phyloP scores from a whole-genome alignment of 345 rosid genomes.

The Hibiscus tridactylites region DNA sequence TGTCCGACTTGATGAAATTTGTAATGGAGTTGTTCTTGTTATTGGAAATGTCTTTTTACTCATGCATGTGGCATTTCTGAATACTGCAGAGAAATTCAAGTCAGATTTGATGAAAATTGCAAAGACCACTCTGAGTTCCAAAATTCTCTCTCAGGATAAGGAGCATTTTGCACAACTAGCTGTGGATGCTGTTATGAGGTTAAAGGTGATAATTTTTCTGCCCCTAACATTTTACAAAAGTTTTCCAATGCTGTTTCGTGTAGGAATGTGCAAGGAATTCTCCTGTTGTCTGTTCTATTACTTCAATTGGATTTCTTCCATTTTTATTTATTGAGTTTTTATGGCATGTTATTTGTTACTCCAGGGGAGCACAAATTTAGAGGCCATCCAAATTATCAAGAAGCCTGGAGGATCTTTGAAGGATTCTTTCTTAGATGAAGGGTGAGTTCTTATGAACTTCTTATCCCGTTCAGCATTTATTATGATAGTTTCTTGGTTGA shows the following conservation, averaged over 20 bases:
- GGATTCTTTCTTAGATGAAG: conserved; percentile 98
- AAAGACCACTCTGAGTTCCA: conserved; percentile 87
- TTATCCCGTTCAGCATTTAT: not conserved
- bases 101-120: conserved; percentile 87
- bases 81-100: conserved; percentile 69
- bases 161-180: conserved; percentile 84
- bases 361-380: conserved; percentile 97
- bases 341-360: conserved; percentile 7
- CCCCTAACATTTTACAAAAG: not conserved
- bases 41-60: not conserved
- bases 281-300: not conserved
- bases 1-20: not conserved
- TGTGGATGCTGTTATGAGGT: conserved; percentile 90
- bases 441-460: conserved; percentile 34
- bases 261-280: not conserved
- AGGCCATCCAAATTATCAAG: conserved; percentile 91
- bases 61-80: conserved; percentile 1
- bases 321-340: not conserved
- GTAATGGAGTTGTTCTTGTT: not conserved
- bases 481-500: too few relatives aligned
- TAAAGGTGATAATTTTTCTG: conserved; percentile 41
- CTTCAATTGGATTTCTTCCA: not conserved
- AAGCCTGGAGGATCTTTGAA: conserved; percentile 92
- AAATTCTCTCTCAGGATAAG: conserved; percentile 88
- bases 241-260: not conserved